Evolutionary conservation across 2,329 filamentous ascomycete genomes (phyloP), one percentile per base, ranked within the genome.

Genomic region (Botrytis pseudocinerea): DNA sequence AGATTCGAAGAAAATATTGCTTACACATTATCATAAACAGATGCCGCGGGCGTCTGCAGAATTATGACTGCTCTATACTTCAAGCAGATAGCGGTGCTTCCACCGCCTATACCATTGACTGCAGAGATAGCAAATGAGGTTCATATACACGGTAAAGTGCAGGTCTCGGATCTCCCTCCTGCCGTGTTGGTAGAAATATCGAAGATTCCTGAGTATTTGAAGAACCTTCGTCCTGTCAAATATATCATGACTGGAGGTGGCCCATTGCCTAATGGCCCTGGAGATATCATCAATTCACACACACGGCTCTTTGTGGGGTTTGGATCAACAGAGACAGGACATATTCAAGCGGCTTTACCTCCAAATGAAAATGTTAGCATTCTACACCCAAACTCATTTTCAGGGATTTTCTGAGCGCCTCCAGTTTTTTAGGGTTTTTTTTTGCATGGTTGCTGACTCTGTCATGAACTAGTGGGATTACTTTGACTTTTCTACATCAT

Each of bases 401-500:
- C 7, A 25, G 12, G 32, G 9, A 38, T 38, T 38, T 9, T 38
- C 38, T 38, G 7, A 8, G 38, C 38, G 9, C 38, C 38, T 9
- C 38, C 38, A 10, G 38, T 38, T 38, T 8, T 38, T 38, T 38
- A 4, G 32, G 32, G 32, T 32, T 32, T 9, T 32, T 32, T 9
- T 8, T 38, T 38, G 38, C 38, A 38, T 38, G 2, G 16, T 20
- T 65, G 25, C 42, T 48, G 14, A 48, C n/a, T 32, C 46, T 35
- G 20, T 38, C 10, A 25, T 35, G 2, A 48, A 42, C 9, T 28
- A 69, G 48, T 69, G 63, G 62, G 38, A 68, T n/a, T 72, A 68
- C 38, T 63, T 72, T 12, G 62, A 64, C 16, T 74, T 72, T 54
- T 57, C 51, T 44, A n/a, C 73, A n/a, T 35, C 65, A 40, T 44